These are phyloP conservation scores for Venturia nashicola DNA, from an alignment of 2,329 filamentous ascomycete species.

Conservation along the genomic window DNA sequence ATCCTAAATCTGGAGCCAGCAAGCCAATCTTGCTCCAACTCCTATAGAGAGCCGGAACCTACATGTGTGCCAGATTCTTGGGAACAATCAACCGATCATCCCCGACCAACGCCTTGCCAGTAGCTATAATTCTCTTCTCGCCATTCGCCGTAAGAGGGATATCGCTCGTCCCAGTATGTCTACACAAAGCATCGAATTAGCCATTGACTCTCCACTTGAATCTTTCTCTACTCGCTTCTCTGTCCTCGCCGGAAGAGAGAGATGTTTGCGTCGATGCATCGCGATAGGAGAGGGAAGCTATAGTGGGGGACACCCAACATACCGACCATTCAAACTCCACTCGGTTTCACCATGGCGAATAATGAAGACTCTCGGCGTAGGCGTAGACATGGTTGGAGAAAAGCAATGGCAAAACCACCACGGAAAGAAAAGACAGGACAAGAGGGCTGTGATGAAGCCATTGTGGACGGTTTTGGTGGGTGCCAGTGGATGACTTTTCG, in stretches of 20 bases:
- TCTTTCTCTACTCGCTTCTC: neutral
- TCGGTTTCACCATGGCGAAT: constrained; percentile 85
- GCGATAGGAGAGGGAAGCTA: no score
- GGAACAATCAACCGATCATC: constrained; percentile 76
- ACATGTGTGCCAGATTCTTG: constrained; percentile 72
- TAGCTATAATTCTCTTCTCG: constrained; percentile 41
- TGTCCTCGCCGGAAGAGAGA: no score
- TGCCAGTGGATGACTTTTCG: neutral
- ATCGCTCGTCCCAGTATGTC: constrained; percentile 77
- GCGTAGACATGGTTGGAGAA: constrained; percentile 17
- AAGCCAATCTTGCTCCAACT: no score
- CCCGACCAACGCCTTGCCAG: constrained; percentile 73
- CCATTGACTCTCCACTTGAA: neutral
- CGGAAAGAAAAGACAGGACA: no score
- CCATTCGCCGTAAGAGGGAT: constrained; percentile 75
- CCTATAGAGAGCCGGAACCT: constrained; percentile 18
- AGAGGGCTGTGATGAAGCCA: neutral
- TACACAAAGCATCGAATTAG: constrained; percentile 14
- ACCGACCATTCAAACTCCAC: constrained; percentile 70
- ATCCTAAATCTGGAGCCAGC: no score
- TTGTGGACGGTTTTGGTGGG: neutral
- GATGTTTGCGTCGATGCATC: no score
- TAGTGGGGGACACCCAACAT: neutral
- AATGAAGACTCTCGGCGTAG: constrained; percentile 38
- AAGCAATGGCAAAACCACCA: no score